phyloP scores from a whole-genome alignment of 441 rosid species.

The Corymbia citriodora region DNA sequence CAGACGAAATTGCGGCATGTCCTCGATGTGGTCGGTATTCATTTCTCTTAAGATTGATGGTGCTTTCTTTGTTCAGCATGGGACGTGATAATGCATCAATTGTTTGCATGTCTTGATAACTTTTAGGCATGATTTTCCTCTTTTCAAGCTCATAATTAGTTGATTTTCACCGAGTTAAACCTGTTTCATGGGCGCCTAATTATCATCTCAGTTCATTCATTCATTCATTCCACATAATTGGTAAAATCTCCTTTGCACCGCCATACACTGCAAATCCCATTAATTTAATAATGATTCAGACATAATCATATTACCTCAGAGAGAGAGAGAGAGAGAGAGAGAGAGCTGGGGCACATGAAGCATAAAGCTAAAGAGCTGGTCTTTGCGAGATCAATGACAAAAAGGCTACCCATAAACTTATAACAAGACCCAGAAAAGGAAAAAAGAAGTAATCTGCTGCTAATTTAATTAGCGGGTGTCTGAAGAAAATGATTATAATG shows the following conservation, averaged over 20 bases:
- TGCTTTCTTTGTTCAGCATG: neutral
- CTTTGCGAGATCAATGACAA: neutral
- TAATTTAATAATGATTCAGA: neutral
- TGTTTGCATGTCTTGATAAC: slow-evolving; percentile 12
- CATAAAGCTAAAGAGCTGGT: neutral
- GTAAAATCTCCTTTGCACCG: neutral
- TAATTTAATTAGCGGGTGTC: neutral
- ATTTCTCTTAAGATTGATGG: neutral
- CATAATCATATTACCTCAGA: slow-evolving; percentile 9
- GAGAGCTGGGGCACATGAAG: slow-evolving; percentile 2
- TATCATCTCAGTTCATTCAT: neutral
- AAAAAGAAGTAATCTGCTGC: neutral
- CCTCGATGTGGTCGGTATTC: neutral
- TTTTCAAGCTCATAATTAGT: slow-evolving; percentile 35
- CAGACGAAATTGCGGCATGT: neutral
- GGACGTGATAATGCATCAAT: slow-evolving; percentile 31
- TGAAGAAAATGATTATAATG: neutral
- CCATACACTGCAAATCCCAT: neutral
- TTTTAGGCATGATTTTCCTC: slow-evolving; percentile 20
- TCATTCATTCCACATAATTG: slow-evolving; percentile 3
- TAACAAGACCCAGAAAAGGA: neutral
- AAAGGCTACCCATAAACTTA: neutral
- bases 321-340: slow-evolving; percentile 3
- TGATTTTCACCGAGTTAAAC: slow-evolving; percentile 18
- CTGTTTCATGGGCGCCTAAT: neutral